Percentiles rank a stretch among this genome's conserved stretches.
phyloP scores from a whole-genome alignment of 192 early-diverging fungal species.

The Spizellomyces punctatus region DNA sequence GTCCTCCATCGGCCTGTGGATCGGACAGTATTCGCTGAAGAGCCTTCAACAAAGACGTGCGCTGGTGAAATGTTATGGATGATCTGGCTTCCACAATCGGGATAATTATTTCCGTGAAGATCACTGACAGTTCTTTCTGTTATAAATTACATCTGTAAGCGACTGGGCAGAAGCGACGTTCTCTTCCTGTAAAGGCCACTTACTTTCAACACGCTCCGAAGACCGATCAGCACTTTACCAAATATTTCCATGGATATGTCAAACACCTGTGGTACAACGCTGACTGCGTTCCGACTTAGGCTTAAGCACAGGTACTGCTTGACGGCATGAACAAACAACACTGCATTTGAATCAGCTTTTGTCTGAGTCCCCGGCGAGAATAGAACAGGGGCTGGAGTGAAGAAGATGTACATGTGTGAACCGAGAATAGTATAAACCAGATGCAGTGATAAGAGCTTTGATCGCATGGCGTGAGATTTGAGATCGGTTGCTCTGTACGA shows the following conservation, averaged over 20 bases:
- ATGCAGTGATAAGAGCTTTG: slow-evolving; percentile 81
- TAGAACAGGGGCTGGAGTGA: slow-evolving; percentile 51
- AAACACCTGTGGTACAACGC: slow-evolving; percentile 75
- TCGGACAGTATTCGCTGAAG: slow-evolving; percentile 70
- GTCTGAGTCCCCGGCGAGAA: slow-evolving; percentile 41
- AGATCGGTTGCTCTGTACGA: slow-evolving; percentile 67
- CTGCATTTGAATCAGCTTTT: slow-evolving; percentile 39
- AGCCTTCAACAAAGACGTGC: slow-evolving; percentile 71
- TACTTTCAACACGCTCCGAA: slow-evolving; percentile 74
- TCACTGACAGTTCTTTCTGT: slow-evolving; percentile 82
- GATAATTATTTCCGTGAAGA: slow-evolving; percentile 90
- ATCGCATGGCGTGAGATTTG: slow-evolving; percentile 78
- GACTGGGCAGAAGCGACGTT: background rate
- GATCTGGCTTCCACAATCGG: slow-evolving; percentile 81
- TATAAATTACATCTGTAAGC: slow-evolving; percentile 8
- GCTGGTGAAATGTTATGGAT: slow-evolving; percentile 66
- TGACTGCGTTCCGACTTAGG: slow-evolving; percentile 80
- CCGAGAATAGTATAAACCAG: slow-evolving; percentile 75
- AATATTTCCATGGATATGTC: slow-evolving; percentile 84
- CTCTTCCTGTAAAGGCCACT: slow-evolving; percentile 1
- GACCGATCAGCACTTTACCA: slow-evolving; percentile 70
- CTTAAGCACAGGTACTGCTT: slow-evolving; percentile 86
- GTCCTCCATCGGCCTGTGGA: slow-evolving; percentile 58
- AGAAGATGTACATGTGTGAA: slow-evolving; percentile 77
- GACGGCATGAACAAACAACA: slow-evolving; percentile 78